Conservation (phyloP, 2,329 filamentous ascomycete genomes). For the Arthrinium phaeospermum region DNA sequence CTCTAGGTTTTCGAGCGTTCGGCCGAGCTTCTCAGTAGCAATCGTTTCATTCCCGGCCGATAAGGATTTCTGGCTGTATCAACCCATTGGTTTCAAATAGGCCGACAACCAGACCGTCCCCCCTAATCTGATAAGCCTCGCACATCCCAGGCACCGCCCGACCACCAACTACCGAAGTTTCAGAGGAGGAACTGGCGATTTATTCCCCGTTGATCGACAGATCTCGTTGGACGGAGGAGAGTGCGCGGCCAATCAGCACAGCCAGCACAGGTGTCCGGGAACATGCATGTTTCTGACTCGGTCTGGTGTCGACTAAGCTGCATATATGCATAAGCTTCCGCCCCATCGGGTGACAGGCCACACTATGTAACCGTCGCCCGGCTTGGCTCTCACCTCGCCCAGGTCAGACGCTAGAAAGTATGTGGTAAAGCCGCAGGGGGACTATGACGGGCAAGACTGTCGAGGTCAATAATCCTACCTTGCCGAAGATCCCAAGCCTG, state of each 20-base stretch:
- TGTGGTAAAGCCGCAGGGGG: not conserved
- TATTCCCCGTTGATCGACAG: not conserved
- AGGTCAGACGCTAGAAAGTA: not conserved
- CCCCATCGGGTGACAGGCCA: constrained; percentile 7
- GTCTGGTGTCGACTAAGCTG: not conserved
- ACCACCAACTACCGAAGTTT: not conserved
- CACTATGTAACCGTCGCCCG: not conserved
- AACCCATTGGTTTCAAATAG: not conserved
- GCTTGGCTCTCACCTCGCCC: not conserved
- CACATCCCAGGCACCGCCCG: not conserved
- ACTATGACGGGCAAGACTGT: not conserved
- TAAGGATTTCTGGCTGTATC: not conserved
- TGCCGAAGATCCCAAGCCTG: not conserved
- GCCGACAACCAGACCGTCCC: not conserved
- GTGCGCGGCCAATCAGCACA: not conserved
- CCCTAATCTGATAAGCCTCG: not conserved
- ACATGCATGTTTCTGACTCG: not conserved
- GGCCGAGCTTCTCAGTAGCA: not conserved
- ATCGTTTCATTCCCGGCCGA: not conserved
- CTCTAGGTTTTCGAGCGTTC: not conserved
- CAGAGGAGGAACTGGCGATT: not conserved
- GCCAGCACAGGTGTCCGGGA: not conserved
- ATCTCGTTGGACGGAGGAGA: not conserved
- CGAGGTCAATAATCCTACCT: not conserved
- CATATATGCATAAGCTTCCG: not conserved